phyloP scores from a whole-genome alignment of 805 yeast genomes.

The Nakazawaea populi region DNA sequence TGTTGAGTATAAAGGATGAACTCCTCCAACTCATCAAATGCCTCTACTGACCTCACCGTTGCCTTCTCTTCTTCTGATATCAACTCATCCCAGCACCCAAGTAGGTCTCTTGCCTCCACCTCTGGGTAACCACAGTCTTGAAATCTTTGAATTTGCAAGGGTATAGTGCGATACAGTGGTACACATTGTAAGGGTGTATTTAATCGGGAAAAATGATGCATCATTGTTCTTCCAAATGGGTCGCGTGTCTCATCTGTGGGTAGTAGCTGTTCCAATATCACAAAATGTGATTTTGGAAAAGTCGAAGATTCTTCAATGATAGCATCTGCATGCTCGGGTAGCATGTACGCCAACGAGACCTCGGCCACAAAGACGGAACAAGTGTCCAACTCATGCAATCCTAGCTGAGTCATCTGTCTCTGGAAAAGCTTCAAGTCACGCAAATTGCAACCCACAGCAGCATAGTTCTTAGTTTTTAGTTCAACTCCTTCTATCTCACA shows the following conservation, averaged over 20 bases:
- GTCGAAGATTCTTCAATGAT: conserved; percentile 44
- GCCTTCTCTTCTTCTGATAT: conserved; percentile 32
- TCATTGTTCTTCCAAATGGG: conserved; percentile 71
- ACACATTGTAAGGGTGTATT: conserved; percentile 69
- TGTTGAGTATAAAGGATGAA: conserved; percentile 72
- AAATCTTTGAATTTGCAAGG: conserved; percentile 48
- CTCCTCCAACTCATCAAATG: conserved; percentile 83
- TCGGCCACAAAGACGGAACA: conserved; percentile 68
- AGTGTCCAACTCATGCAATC: conserved; percentile 19
- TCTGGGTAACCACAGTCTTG: conserved; percentile 34
- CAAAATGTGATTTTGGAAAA: conserved; percentile 49
- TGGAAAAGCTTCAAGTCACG: conserved; percentile 37
- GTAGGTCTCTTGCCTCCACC: conserved; percentile 49
- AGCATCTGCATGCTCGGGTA: conserved; percentile 55
- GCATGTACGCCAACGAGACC: conserved; percentile 79
- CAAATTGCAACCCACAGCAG: conserved; percentile 63
- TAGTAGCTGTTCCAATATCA: conserved; percentile 64
- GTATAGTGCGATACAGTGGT: conserved; percentile 42
- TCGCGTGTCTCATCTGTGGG: conserved; percentile 53
- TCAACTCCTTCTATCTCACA: conserved; percentile 18
- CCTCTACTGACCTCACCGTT: conserved; percentile 46
- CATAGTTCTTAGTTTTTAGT: conserved; percentile 39
- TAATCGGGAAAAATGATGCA: conserved; percentile 60
- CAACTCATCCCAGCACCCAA: conserved; percentile 50
- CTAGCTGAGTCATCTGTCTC: conserved; percentile 21